phyloP scores from a whole-genome alignment of 169 alveolate genomes.

The Theileria parva region DNA sequence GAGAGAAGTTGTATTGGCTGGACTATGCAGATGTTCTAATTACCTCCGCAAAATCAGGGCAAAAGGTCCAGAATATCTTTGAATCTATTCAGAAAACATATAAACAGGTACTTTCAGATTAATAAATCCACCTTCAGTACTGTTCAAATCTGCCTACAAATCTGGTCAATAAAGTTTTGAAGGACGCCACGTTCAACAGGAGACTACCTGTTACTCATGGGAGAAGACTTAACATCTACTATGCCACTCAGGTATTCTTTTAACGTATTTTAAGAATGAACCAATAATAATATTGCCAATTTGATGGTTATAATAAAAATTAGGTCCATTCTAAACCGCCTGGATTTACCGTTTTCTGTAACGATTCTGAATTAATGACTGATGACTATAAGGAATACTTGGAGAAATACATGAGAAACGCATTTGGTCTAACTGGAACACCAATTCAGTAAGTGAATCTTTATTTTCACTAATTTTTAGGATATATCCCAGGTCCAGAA shows the following conservation, averaged over 20 bases:
- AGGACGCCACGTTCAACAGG: constrained; percentile 71
- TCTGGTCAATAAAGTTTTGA: constrained; percentile 60
- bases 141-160: constrained; percentile 41
- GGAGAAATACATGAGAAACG: constrained; percentile 67
- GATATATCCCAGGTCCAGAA: constrained; percentile 59
- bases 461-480: neutral
- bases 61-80: constrained; percentile 66
- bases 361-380: constrained; percentile 66
- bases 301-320: neutral
- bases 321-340: constrained; percentile 75
- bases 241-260: constrained; percentile 61
- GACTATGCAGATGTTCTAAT: constrained; percentile 72
- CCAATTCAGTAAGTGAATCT: constrained; percentile 60
- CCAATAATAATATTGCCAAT: neutral
- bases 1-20: constrained; percentile 69
- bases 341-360: constrained; percentile 74
- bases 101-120: constrained; percentile 58
- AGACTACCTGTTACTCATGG: constrained; percentile 71
- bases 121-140: constrained; percentile 20
- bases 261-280: too few relatives aligned
- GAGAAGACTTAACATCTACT: constrained; percentile 71
- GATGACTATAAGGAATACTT: constrained; percentile 74
- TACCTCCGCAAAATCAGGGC: constrained; percentile 77
- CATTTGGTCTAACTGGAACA: constrained; percentile 67
- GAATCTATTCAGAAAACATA: constrained; percentile 61